Evolutionary conservation across 169 alveolate species (phyloP).

Genomic region (Plasmodium vinckei): DNA sequence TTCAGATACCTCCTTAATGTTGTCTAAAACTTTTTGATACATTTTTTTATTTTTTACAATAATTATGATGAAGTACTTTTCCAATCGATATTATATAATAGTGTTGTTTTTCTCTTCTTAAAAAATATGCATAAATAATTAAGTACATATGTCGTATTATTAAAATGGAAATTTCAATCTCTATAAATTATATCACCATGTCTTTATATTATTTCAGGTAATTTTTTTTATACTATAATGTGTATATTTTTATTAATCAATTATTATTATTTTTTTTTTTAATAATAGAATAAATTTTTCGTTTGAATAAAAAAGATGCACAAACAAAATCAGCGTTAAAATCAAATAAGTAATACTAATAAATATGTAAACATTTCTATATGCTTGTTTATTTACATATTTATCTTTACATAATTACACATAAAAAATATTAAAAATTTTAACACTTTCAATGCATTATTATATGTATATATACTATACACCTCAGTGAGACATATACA

Average conservation of each 20-base stretch:
- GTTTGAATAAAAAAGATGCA: constrained; percentile 12
- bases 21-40: constrained; percentile 11
- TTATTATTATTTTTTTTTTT: too few species aligned
- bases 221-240: too few species aligned
- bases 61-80: too few species aligned
- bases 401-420: neutral
- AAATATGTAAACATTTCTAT: neutral
- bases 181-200: too few species aligned
- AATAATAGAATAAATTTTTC: too few species aligned
- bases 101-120: too few species aligned
- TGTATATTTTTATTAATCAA: too few species aligned
- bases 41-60: constrained; percentile 2
- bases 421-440: constrained; percentile 5
- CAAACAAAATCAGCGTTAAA: constrained; percentile 48
- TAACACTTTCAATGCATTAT: neutral
- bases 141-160: too few species aligned
- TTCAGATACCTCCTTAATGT: constrained; percentile 3
- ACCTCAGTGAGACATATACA: constrained; percentile 20
- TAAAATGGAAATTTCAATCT: too few species aligned
- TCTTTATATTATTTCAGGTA: too few species aligned
- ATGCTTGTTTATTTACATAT: neutral
- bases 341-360: constrained; percentile 15
- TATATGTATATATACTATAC: constrained; percentile 11
- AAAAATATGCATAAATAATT: too few species aligned
- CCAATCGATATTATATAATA: too few species aligned